These are phyloP conservation scores for Sedum album DNA, from an alignment of 164 flowering plant species.

Conservation along the genomic window DNA sequence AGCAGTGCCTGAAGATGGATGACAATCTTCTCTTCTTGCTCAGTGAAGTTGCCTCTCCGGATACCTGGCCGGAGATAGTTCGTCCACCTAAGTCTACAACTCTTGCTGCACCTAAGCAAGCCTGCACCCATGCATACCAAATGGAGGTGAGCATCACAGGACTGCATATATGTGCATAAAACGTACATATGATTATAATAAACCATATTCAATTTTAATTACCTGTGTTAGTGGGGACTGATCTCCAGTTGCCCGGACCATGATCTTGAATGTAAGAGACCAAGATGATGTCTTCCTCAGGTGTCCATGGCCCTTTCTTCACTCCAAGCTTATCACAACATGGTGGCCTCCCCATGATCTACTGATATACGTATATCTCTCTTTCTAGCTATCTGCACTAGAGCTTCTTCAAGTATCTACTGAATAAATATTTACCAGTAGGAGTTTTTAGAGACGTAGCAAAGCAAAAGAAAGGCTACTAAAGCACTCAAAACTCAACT, in stretches of 20 bases:
- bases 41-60: too few species aligned
- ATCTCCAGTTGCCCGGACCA: too few species aligned
- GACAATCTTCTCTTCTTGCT: slow-evolving; percentile 3
- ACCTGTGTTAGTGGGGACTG: not conserved
- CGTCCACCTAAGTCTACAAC: too few species aligned
- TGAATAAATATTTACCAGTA: too few species aligned
- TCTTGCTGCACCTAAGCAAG: slow-evolving; percentile 5
- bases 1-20: not conserved
- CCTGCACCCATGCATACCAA: not conserved
- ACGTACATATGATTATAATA: not conserved
- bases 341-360: slow-evolving; percentile 7
- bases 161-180: not conserved
- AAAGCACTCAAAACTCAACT: not conserved
- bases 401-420: not conserved
- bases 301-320: too few species aligned
- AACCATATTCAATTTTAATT: too few species aligned
- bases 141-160: not conserved
- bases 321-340: slow-evolving; percentile 7
- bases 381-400: not conserved
- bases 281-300: too few species aligned
- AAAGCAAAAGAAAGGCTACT: not conserved
- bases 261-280: too few species aligned
- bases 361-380: not conserved
- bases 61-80: slow-evolving; percentile 5
- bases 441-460: not conserved